Conservation (phyloP, 176 grass and related monocot genomes). For the Saccharum spontaneum region DNA sequence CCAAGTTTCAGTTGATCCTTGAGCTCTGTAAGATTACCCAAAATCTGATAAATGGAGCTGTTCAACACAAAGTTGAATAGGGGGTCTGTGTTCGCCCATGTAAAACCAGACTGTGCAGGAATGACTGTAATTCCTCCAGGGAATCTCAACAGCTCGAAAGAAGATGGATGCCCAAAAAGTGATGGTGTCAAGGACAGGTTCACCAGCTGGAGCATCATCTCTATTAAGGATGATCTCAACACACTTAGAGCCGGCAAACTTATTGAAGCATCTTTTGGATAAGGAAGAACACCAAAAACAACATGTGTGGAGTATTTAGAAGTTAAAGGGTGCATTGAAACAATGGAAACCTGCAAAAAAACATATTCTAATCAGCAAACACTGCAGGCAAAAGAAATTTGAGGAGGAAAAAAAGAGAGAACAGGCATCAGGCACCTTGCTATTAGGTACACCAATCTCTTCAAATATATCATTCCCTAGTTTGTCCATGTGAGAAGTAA, state of each 20-base stretch:
- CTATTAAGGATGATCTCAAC: constrained; percentile 71
- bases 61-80: constrained; percentile 77
- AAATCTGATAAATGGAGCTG: constrained; percentile 57
- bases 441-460: constrained; percentile 78
- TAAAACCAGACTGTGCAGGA: constrained; percentile 59
- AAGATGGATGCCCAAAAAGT: constrained; percentile 64
- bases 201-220: constrained; percentile 61
- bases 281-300: constrained; percentile 77
- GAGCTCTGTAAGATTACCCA: constrained; percentile 67
- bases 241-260: constrained; percentile 70
- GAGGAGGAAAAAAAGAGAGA: background rate
- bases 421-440: constrained; percentile 45
- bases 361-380: constrained; percentile 25
- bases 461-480: constrained; percentile 76
- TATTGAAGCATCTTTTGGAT: constrained; percentile 64
- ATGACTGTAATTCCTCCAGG: constrained; percentile 78
- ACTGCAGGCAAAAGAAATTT: background rate
- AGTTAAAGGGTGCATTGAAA: constrained; percentile 55
- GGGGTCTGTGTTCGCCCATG: constrained; percentile 50
- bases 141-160: constrained; percentile 61
- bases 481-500: constrained; percentile 50
- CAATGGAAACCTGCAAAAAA: constrained; percentile 66
- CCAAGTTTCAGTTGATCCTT: constrained; percentile 71
- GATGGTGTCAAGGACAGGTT: constrained; percentile 68
- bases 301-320: constrained; percentile 62